Conservation (phyloP, 495 filamentous ascomycete genomes). For the Viridothelium virens region DNA sequence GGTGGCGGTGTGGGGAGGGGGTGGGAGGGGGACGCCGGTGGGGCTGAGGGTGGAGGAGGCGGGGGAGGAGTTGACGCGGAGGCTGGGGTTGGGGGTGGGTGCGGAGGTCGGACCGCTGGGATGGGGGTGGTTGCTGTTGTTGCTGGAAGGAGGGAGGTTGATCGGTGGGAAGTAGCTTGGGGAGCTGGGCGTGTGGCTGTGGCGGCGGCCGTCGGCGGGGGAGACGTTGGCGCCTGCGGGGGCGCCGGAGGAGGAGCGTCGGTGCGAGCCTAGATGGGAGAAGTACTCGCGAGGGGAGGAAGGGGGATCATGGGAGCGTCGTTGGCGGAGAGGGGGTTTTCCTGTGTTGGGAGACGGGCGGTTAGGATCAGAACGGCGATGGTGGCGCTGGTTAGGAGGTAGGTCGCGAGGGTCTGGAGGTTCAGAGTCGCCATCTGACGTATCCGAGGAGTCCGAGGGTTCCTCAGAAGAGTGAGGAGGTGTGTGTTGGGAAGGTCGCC, state of each 20-base stretch:
- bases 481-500: not conserved
- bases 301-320: conserved; percentile 32
- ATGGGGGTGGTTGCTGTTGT: not conserved
- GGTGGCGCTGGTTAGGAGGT: conserved; percentile 21
- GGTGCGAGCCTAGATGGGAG: conserved; percentile 21
- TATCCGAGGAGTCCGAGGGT: conserved; percentile 16
- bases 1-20: conserved; percentile 19
- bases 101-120: not conserved
- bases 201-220: not conserved
- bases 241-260: conserved; percentile 26
- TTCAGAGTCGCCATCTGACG: not conserved
- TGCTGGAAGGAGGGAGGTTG: not conserved
- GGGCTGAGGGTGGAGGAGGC: conserved; percentile 11
- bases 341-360: not conserved
- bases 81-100: not conserved
- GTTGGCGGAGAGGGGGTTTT: conserved; percentile 22
- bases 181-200: conserved; percentile 3
- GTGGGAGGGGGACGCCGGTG: conserved; percentile 30
- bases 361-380: conserved; percentile 12
- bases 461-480: not conserved
- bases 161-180: not conserved
- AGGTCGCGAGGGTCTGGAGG: conserved; percentile 15
- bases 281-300: conserved; percentile 14
- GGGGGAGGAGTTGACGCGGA: not conserved
- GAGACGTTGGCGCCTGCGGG: not conserved